phyloP scores from a whole-genome alignment of 192 early-diverging fungal species.

The Chytriomyces sp. region DNA sequence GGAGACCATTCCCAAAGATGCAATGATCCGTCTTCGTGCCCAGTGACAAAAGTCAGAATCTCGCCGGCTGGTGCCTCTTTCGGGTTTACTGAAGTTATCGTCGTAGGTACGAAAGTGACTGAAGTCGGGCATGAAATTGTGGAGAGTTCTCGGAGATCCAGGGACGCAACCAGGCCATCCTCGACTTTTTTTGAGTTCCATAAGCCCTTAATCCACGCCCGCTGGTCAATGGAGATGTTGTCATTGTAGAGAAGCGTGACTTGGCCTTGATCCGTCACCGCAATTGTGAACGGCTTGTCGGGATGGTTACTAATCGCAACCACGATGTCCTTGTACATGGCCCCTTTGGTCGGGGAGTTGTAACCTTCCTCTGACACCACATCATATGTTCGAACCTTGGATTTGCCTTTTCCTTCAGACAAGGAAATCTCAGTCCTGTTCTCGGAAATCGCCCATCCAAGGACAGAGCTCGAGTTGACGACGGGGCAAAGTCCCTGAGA shows the following conservation, averaged over 20 bases:
- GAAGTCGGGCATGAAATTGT: conserved; percentile 15
- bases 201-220: conserved; percentile 24
- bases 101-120: conserved; percentile 20
- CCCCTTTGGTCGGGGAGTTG: conserved; percentile 3
- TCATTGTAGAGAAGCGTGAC: conserved; percentile 32
- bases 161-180: conserved; percentile 32
- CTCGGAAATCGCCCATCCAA: conserved; percentile 39
- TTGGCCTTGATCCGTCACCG: conserved; percentile 33
- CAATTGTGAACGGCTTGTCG: conserved; percentile 33
- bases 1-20: conserved; percentile 35
- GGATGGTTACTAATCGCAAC: conserved; percentile 28
- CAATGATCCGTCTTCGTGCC: conserved; percentile 37
- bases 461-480: background rate
- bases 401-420: conserved; percentile 23
- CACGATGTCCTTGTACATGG: conserved; percentile 29
- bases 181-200: conserved; percentile 34
- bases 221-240: conserved; percentile 13
- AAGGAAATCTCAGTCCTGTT: conserved; percentile 31
- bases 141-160: conserved; percentile 17
- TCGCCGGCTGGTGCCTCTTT: conserved; percentile 24
- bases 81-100: background rate
- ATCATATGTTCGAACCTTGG: conserved; percentile 29
- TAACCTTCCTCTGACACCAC: conserved; percentile 8
- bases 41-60: conserved; percentile 28
- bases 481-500: conserved; percentile 26